phyloP scores from a whole-genome alignment of 2,329 filamentous ascomycete species.

The Beauveria brongniartii region DNA sequence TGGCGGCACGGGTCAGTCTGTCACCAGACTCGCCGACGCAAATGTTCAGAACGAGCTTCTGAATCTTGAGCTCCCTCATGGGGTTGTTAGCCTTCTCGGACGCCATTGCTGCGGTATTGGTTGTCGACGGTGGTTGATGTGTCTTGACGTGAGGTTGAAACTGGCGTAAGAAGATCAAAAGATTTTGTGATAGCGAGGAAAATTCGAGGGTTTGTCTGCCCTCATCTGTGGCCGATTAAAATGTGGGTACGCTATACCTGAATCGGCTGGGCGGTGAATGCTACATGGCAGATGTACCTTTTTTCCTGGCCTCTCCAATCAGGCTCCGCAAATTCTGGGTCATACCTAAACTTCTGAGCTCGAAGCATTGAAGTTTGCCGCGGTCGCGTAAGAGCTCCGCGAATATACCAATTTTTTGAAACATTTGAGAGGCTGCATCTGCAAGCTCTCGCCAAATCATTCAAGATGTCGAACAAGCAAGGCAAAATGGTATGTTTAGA shows the following conservation, averaged over 20 bases:
- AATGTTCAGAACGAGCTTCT: slow-evolving; percentile 99
- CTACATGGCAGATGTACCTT: slow-evolving; percentile 27
- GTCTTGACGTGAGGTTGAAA: slow-evolving; percentile 26
- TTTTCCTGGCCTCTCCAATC: slow-evolving; percentile 29
- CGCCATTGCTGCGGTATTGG: slow-evolving; percentile 33
- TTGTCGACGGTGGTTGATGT: slow-evolving; percentile 25
- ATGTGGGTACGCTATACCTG: slow-evolving; percentile 15
- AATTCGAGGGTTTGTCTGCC: slow-evolving; percentile 35
- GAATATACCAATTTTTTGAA: slow-evolving; percentile 36
- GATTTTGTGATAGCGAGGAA: slow-evolving; percentile 29
- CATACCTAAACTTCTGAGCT: slow-evolving; percentile 30
- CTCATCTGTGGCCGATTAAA: slow-evolving; percentile 23
- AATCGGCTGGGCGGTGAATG: slow-evolving; percentile 19
- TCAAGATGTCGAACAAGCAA: slow-evolving; percentile 63
- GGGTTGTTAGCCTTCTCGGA: slow-evolving; percentile 90
- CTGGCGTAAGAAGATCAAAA: slow-evolving; percentile 17
- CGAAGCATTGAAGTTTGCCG: slow-evolving; percentile 33
- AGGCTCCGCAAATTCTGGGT: slow-evolving; percentile 39
- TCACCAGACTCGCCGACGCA: slow-evolving; percentile 99
- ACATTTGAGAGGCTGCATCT: slow-evolving; percentile 24
- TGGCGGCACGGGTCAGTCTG: slow-evolving; percentile 98
- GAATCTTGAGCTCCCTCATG: slow-evolving; percentile 99
- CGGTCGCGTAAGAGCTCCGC: slow-evolving; percentile 33
- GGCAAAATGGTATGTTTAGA: slow-evolving; percentile 89
- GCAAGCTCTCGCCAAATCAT: slow-evolving; percentile 21